Evolutionary conservation across 371 early-diverging fungal genomes (phyloP), one percentile per base, ranked within the genome.

Genomic region (Chytridium lagenaria): DNA sequence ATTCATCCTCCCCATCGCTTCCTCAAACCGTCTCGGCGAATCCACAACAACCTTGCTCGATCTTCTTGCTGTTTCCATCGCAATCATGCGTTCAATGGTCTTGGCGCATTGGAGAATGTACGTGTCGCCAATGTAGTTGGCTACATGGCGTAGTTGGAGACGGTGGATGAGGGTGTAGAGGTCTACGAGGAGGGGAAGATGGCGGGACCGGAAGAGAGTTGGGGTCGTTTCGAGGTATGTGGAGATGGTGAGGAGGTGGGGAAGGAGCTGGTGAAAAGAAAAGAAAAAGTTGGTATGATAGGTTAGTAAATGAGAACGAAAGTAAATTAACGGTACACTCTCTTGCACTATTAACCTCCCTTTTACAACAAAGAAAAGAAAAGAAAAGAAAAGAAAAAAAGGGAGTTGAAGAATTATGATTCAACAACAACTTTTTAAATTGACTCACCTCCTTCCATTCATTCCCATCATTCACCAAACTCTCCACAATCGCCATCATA

Each of bases 401-500:
- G n/a, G n/a, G n/a, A n/a, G n/a, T n/a, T n/a, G n/a, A n/a, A n/a
- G n/a, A n/a, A n/a, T n/a, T n/a, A n/a, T n/a, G n/a, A n/a, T n/a
- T n/a, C 44, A 7, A 44, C 44, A 44, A 44, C 44, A 44, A 44
- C n/a, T n/a, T n/a, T n/a, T n/a, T n/a, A n/a, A n/a, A n/a, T n/a
- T n/a, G n/a, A n/a, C n/a, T n/a, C n/a, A 52, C 68, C 68, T 50
- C 68, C 64, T 68, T 39, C 63, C 68, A 50, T 31, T 65, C 7
- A 19, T 51, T 12, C 50, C 39, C 44, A 68, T 26, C 31, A 23
- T 30, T 1, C 44, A 69, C 52, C 5, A 52, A 23, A 5, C n/a
- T 52, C 26, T 52, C 55, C 5, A 55, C 36, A 23, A 80, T 74
- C n/a, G 70, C 63, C 15, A 67, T n/a, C 2, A 77, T 39, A 61